Evolutionary conservation across 495 filamentous ascomycete genomes (phyloP), one percentile per base, ranked within the genome.

Genomic region (Immersiella caudata): DNA sequence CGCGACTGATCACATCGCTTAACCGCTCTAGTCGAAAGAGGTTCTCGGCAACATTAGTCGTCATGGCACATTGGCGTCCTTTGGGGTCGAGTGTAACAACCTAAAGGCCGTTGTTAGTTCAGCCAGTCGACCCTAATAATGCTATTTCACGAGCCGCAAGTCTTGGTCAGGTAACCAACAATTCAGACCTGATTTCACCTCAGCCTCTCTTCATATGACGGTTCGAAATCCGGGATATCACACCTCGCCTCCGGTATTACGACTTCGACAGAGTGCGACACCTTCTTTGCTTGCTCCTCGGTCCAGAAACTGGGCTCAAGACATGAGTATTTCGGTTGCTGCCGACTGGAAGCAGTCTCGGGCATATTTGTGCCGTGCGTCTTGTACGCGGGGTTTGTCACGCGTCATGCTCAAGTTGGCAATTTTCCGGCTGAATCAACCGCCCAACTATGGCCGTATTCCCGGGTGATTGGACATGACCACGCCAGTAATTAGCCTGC

Each of bases 381-480:
- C 51, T 18, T 24, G 16, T 16, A n/a, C 16, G 52, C 9, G 52
- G 52, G 20, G 21, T 26, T 24, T 24, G 52, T 56, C 52, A 56
- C 52, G 52, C 21, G 52, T 26, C 6, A 24, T 6, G 54, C 4
- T 18, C 21, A 26, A 21, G 9, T 7, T 26, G 16, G 22, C 21
- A 57, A 24, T 57, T 21, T 57, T 27, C 26, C 54, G 54, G 54
- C 54, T 46, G 40, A 46, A 46, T 57, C 54, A 57, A 57, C 22
- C 26, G 54, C 11, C 20, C 54, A 27, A 57, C 21, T 57, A 46
- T 46, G 40, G 54, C 12, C 20, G 26, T 57, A 20, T 57, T 9
- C 22, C 54, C 54, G 54, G 21, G n/a, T 57, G 54, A 57, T 57
- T 57, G 54, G 54, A 14, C 54, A 12, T 25, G 21, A 27, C 54